Base-by-base conservation (phyloP, 2,329 filamentous ascomycete species). In the Nectriaceae sp. region DNA sequence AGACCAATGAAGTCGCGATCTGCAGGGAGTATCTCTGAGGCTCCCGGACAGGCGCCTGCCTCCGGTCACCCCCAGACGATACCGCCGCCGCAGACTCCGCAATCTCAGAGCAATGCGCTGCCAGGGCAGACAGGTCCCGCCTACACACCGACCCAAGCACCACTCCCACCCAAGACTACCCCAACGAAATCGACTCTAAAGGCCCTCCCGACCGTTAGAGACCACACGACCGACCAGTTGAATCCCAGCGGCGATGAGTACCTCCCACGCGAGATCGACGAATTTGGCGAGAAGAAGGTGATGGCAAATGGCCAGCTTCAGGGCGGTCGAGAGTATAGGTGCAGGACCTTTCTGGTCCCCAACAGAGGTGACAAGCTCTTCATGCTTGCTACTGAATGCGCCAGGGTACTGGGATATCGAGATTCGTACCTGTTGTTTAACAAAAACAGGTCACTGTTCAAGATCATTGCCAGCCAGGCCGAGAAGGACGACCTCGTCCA, bases 381-480 rank as follows among this genome's bases (percentile, higher is more conserved):
- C 73, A 99, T 99, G 94, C 83, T 99, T 44, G 94, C 94, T 29
- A 99, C 94, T 15, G 94, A 99, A 72, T 97, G 94, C 67, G 94
- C 94, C 20, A 85, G 94, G 57, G 91, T 97, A 4, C 77, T 97
- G 19, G 89, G 91, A 40, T 99, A 99, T 68, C 83, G 94, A 52
- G 94, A 99, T 70, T 97, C 92, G n/a, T 99, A 99, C 68, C 78
- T 99, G 29, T 76, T 99, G 15, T 99, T 99, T 77, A 97, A 97
- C 80, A 97, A 97, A 75, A 97, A 99, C 70, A 82, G 93, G 57
- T 97, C 94, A 2, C 77, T 99, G 8, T 96, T 83, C 78, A 99
- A 99, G 73, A 99, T 99, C 65, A 99, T 99, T 62, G 93, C 93
- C 48, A 95, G 88, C 53, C 93, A 97, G 68, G 78, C 87, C 21